These are phyloP conservation scores for Chlorokybus atmophyticus DNA, from an alignment of 139 green algal species.

Conservation along the genomic window DNA sequence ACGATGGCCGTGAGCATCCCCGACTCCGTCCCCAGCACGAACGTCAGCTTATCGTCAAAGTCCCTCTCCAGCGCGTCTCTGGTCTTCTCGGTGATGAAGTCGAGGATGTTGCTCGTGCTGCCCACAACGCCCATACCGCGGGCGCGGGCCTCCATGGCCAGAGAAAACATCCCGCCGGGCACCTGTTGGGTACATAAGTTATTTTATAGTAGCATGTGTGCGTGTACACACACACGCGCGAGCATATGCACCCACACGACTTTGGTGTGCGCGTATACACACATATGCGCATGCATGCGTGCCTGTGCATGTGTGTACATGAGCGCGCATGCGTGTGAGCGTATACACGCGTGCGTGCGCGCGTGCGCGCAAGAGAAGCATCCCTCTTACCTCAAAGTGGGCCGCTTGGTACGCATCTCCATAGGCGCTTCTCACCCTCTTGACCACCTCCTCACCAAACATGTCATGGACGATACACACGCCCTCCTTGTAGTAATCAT, in stretches of 20 bases:
- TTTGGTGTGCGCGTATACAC: too few relatives aligned
- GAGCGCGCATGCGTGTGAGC: too few relatives aligned
- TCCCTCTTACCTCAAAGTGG: constrained; percentile 77
- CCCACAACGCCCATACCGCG: constrained; percentile 82
- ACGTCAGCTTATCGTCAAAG: constrained; percentile 56
- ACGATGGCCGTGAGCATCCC: constrained; percentile 98
- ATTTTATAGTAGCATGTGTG: too few relatives aligned
- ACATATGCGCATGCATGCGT: too few relatives aligned
- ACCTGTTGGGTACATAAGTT: constrained; percentile 11
- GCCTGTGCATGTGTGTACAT: neutral
- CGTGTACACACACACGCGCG: too few relatives aligned
- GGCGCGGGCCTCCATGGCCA: constrained; percentile 70
- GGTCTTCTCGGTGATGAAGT: constrained; percentile 77
- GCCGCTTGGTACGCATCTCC: constrained; percentile 84
- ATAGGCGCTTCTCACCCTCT: constrained; percentile 45
- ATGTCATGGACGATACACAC: constrained; percentile 97
- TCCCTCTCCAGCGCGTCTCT: constrained; percentile 40
- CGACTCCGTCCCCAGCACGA: constrained; percentile 93
- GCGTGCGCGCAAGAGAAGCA: too few relatives aligned
- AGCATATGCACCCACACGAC: too few relatives aligned
- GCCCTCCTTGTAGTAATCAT: constrained; percentile 78
- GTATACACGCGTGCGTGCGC: too few relatives aligned
- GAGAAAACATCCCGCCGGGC: constrained; percentile 82
- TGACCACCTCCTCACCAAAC: constrained; percentile 73
- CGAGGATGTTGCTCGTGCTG: constrained; percentile 91